Conservation (phyloP, 768 basidiomycete species). For the Leccinum boreale region DNA sequence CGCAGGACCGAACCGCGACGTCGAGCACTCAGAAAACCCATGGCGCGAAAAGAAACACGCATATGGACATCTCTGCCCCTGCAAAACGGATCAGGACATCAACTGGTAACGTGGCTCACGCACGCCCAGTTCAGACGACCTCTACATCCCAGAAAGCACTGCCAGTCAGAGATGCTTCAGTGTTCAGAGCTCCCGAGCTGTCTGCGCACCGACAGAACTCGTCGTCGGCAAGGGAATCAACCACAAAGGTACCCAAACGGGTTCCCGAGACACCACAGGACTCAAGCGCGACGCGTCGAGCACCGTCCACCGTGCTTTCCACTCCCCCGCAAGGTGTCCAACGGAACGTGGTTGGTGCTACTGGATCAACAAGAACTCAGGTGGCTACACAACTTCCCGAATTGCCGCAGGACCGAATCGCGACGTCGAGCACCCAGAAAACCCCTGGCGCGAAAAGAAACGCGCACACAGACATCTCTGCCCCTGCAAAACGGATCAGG, state of each 20-base stretch:
- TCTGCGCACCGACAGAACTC: neutral
- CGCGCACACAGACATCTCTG: conserved; percentile 18
- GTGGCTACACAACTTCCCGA: neutral
- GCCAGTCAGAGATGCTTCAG: neutral
- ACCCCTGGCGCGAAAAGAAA: conserved; percentile 12
- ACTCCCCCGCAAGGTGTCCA: neutral
- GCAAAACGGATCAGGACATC: conserved; percentile 13
- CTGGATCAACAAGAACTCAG: neutral
- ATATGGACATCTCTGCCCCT: conserved; percentile 13
- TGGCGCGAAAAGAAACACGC: conserved; percentile 17
- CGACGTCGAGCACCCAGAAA: neutral
- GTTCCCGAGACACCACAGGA: neutral
- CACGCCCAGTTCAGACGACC: neutral
- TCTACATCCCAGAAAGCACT: neutral
- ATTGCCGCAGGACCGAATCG: neutral
- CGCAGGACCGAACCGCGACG: neutral
- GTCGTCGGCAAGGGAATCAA: neutral
- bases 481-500: conserved; percentile 15
- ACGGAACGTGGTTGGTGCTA: neutral
- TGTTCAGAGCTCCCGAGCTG: conserved; percentile 7
- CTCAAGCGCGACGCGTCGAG: neutral
- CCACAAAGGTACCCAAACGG: neutral
- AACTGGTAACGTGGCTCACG: neutral
- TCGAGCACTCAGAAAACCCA: neutral
- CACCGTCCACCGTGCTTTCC: neutral